phyloP scores from a whole-genome alignment of 768 basidiomycete genomes.

The Tulasnella sp. region DNA sequence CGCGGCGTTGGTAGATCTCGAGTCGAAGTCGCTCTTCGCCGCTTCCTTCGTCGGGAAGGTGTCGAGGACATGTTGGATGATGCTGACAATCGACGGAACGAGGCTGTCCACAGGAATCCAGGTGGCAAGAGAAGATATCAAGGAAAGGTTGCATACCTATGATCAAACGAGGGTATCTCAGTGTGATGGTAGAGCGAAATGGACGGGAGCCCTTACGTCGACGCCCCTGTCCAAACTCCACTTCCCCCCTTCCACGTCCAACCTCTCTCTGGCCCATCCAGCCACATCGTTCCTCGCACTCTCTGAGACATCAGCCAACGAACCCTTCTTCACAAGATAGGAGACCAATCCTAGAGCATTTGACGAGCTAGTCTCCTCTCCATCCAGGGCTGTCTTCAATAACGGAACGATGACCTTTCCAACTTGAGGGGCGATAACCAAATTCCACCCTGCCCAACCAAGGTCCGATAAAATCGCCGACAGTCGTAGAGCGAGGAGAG shows the following conservation, averaged over 20 bases:
- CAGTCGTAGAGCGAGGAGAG: slow-evolving; percentile 51
- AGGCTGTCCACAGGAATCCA: slow-evolving; percentile 14
- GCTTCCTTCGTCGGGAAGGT: background rate
- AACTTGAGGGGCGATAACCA: slow-evolving; percentile 59
- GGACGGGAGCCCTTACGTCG: slow-evolving; percentile 31
- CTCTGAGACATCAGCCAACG: slow-evolving; percentile 55
- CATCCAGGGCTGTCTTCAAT: background rate
- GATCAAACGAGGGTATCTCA: background rate
- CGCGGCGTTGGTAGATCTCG: slow-evolving; percentile 34
- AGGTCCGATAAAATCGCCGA: slow-evolving; percentile 60
- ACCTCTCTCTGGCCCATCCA: slow-evolving; percentile 43
- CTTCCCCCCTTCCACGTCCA: slow-evolving; percentile 8
- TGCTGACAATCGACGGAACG: background rate
- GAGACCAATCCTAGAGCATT: slow-evolving; percentile 29
- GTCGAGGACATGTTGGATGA: slow-evolving; percentile 20
- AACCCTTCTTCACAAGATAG: slow-evolving; percentile 45
- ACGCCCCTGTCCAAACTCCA: slow-evolving; percentile 34
- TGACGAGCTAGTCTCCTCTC: background rate
- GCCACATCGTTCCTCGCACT: slow-evolving; percentile 56
- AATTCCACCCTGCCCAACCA: slow-evolving; percentile 75
- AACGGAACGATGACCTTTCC: slow-evolving; percentile 33
- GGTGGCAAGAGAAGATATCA: background rate
- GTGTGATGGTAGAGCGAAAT: background rate
- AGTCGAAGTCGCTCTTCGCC: slow-evolving; percentile 10
- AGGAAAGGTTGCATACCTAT: background rate